These are phyloP conservation scores for Chytriomyces sp. DNA, from an alignment of 192 early-diverging fungal species.

Conservation along the genomic window DNA sequence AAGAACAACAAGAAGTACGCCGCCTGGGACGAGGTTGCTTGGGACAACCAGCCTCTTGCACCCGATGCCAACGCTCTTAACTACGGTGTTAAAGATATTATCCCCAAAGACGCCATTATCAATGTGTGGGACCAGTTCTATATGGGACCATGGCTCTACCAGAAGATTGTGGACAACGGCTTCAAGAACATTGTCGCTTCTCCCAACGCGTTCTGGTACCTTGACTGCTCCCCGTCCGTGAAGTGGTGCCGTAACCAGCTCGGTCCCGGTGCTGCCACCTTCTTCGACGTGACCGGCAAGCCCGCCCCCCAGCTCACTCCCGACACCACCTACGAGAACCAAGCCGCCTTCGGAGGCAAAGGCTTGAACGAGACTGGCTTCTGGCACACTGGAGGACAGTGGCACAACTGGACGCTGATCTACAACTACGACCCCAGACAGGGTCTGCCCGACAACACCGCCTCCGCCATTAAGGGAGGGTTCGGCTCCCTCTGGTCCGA, in stretches of 20 bases:
- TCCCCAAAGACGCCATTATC: constrained; percentile 18
- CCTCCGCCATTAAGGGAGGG: constrained; percentile 25
- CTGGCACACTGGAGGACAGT: not conserved
- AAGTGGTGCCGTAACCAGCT: too few species aligned
- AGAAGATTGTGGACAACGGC: too few species aligned
- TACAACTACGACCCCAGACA: constrained; percentile 27
- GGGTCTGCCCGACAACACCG: constrained; percentile 16
- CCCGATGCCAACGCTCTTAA: too few species aligned
- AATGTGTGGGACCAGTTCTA: not conserved
- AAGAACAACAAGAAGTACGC: constrained; percentile 13
- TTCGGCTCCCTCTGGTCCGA: constrained; percentile 23
- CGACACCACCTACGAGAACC: not conserved
- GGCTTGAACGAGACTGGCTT: too few species aligned
- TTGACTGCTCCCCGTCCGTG: constrained; percentile 22
- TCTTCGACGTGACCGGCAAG: too few species aligned
- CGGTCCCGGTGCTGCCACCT: not conserved
- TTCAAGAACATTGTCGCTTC: constrained; percentile 12
- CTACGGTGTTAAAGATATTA: not conserved
- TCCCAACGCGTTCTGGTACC: not conserved
- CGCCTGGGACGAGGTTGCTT: constrained; percentile 15
- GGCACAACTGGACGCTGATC: constrained; percentile 32
- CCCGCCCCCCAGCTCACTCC: too few species aligned
- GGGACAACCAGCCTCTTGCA: too few species aligned
- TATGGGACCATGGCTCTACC: too few species aligned
- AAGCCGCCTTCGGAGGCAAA: too few species aligned